Percentiles rank a stretch among this genome's conserved stretches.
These are phyloP conservation scores for Aaosphaeria pasadenensis DNA, from an alignment of 2,329 filamentous ascomycete species.

Conservation along the genomic window DNA sequence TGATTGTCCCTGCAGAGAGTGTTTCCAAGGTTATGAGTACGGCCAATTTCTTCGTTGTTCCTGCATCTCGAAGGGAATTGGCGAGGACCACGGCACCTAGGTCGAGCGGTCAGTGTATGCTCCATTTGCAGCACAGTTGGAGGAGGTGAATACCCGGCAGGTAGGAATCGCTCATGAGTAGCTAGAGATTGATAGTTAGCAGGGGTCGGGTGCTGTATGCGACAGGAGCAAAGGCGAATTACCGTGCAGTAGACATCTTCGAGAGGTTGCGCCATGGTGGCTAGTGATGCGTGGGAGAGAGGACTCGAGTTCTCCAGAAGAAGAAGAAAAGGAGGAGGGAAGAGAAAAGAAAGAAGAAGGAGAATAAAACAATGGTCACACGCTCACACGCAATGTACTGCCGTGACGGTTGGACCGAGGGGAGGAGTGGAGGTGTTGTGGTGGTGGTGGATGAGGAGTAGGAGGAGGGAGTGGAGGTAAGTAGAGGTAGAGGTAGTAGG, in stretches of 20 bases:
- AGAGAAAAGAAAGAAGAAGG: too few relatives aligned
- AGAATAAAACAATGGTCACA: too few relatives aligned
- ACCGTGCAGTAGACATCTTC: slow-evolving; percentile 68
- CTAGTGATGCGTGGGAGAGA: slow-evolving; percentile 2
- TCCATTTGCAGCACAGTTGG: neutral
- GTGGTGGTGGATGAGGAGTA: too few relatives aligned
- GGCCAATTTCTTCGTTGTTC: slow-evolving; percentile 80
- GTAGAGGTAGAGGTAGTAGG: too few relatives aligned
- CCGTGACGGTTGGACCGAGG: too few relatives aligned
- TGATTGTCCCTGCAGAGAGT: slow-evolving; percentile 70
- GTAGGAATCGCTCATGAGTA: slow-evolving; percentile 88
- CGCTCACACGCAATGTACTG: too few relatives aligned
- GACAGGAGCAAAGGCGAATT: slow-evolving; percentile 22
- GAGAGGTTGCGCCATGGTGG: slow-evolving; percentile 33
- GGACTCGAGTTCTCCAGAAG: neutral
- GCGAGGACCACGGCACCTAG: slow-evolving; percentile 88
- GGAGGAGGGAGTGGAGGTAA: too few relatives aligned
- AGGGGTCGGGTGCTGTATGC: slow-evolving; percentile 15
- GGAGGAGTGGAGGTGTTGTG: too few relatives aligned
- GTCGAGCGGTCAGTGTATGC: slow-evolving; percentile 7
- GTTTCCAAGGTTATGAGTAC: slow-evolving; percentile 79
- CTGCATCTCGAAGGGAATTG: slow-evolving; percentile 89
- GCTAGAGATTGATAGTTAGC: slow-evolving; percentile 52
- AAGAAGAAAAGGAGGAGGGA: neutral
- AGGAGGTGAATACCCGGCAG: slow-evolving; percentile 66